Base-by-base conservation (phyloP, 768 basidiomycete species). In the Podaxis sp. region DNA sequence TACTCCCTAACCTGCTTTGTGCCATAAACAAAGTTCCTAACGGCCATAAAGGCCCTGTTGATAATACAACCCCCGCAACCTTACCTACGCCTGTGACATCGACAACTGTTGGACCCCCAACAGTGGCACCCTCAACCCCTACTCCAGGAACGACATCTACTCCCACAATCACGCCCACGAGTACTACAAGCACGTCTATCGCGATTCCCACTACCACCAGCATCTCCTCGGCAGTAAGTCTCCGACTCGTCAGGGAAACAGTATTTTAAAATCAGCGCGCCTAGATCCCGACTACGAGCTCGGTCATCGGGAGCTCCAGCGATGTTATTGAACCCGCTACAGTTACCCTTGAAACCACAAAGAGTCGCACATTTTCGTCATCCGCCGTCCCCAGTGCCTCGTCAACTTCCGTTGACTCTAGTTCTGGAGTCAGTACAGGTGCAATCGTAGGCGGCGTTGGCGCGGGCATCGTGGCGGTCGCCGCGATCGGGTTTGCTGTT, bases 381-480 rank as follows among this genome's bases (percentile, higher is more conserved):
- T 33, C 66, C 12, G 52, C 52, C 7, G 40, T 15, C 17, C 10
- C 54, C 15, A 52, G 33, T 11, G 38, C 62, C 13, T 60, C 41
- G 26, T 20, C 38, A n/a, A 26, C 40, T 33, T 24, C 41, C 8
- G 44, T 44, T 1, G n/a, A 33, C 4, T 24, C 62, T 6, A 44
- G 26, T 36, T 54, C 67, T 54, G 56, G 66, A n/a, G 63, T 67
- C 13, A 72, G 69, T 51, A 68, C 72, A 24, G 76, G 74, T 48
- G 71, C 73, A 15, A 66, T 80, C 20, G 65, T 81, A 24, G 66
- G 66, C 15, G 84, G 80, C 46, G 70, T 86, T 40, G 79, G 76
- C 26, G 85, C 81, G 12, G 79, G 75, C 30, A 67, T 87, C 2
- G 69, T 76, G 4, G 84, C 77, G 20, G 64, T 84, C 30, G 78